Evolutionary conservation across 2,329 filamentous ascomycete species (phyloP).

Genomic region (Neopestalotiopsis sp.): DNA sequence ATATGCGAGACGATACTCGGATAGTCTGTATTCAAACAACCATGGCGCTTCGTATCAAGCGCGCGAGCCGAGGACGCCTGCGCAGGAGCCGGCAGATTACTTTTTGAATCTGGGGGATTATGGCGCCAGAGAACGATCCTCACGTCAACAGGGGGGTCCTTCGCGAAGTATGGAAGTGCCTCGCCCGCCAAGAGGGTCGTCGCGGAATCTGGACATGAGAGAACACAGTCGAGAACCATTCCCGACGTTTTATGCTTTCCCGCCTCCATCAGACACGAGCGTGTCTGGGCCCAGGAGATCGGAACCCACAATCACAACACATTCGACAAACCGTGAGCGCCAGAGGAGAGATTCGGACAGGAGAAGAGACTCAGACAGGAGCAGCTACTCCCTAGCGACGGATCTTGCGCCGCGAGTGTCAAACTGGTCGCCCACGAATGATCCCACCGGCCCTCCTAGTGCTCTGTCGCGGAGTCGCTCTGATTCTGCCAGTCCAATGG

Average conservation of each 20-base stretch:
- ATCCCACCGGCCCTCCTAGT: not conserved
- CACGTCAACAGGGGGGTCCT: not conserved
- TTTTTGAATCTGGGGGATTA: not conserved
- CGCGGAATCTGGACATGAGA: not conserved
- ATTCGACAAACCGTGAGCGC: not conserved
- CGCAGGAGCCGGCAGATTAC: conserved; percentile 6
- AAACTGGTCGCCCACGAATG: not conserved
- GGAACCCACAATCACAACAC: not conserved
- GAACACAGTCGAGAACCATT: not conserved
- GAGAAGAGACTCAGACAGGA: not conserved
- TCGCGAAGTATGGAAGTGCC: not conserved
- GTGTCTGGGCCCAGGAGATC: not conserved
- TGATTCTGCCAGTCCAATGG: not conserved
- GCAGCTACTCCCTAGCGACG: not conserved
- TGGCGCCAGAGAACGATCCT: not conserved
- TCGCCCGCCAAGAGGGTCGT: not conserved
- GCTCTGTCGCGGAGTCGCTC: not conserved
- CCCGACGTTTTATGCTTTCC: conserved; percentile 2
- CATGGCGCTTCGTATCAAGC: not conserved
- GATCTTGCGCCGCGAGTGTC: not conserved
- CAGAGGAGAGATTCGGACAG: not conserved
- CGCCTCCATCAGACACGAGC: not conserved
- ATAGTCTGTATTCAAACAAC: not conserved
- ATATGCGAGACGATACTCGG: not conserved
- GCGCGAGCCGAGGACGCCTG: not conserved